phyloP scores from a whole-genome alignment of 768 basidiomycete species.

The Mycena crocata region DNA sequence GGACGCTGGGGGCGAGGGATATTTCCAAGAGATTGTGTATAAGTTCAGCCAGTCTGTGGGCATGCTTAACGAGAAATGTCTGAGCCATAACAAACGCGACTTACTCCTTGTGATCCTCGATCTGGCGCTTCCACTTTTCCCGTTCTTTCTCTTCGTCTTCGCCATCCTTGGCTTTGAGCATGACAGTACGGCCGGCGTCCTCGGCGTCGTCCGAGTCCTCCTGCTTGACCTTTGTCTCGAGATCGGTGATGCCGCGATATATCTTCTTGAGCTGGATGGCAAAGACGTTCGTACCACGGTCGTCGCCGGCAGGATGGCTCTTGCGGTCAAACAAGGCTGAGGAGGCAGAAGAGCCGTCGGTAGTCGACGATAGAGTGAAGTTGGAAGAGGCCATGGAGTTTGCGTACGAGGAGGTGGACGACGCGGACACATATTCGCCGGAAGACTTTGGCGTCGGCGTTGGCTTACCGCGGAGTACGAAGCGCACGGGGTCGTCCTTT shows the following conservation, averaged over 20 bases:
- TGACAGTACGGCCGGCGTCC: conserved; percentile 55
- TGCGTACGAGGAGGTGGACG: conserved; percentile 80
- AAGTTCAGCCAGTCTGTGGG: conserved; percentile 88
- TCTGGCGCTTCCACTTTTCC: conserved; percentile 80
- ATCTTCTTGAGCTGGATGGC: conserved; percentile 82
- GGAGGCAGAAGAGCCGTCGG: conserved; percentile 79
- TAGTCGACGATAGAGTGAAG: conserved; percentile 83
- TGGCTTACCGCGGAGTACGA: conserved; percentile 70
- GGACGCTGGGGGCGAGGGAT: conserved; percentile 87
- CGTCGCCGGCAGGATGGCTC: conserved; percentile 57
- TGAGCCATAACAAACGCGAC: conserved; percentile 46
- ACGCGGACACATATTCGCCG: conserved; percentile 78
- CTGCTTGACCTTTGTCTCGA: conserved; percentile 81
- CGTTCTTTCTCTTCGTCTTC: conserved; percentile 81
- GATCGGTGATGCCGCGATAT: conserved; percentile 83
- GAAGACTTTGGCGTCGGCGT: conserved; percentile 69
- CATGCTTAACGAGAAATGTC: conserved; percentile 27
- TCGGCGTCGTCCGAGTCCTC: conserved; percentile 68
- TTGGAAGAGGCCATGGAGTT: conserved; percentile 73
- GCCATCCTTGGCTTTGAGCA: conserved; percentile 56
- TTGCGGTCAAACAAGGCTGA: conserved; percentile 76
- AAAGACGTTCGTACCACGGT: conserved; percentile 74
- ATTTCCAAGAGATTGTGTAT: conserved; percentile 91
- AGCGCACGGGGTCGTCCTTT: conserved; percentile 91
- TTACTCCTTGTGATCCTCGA: conserved; percentile 87